Base-by-base conservation (phyloP, 108 stramenopile species). In the Fragilariopsis cylindrus region DNA sequence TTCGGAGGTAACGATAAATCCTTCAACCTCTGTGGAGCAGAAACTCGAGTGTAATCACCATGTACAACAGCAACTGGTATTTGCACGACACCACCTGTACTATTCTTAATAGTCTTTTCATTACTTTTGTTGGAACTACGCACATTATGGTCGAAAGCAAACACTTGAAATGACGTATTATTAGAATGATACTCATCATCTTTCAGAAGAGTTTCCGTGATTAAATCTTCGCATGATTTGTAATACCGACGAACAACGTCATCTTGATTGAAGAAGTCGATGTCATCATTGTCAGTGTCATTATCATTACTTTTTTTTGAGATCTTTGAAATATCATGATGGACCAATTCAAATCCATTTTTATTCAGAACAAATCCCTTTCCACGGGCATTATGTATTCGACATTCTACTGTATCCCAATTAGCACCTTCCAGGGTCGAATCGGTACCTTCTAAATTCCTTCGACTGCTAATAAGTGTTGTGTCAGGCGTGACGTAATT, bases 91-190 rank as follows among this genome's bases (percentile, higher is more conserved):
- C 58, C 44, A 43, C 57, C 80, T 3, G 45, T 55, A 18, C 67
- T 54, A 50, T 72, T 66, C 56, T 79, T 76, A 30, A 30, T 30
- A 30, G 30, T 30, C 30, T 30, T 30, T 30, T 30, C 30, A 30
- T 30, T 1, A 30, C 30, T 30, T 2, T 30, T 30, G 30, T 30
- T 30, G 15, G 18, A 72, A 19, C 78, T 81, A 57, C 86, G 57
- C 2, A 89, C 82, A 68, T 88, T 88, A 81, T 88, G 87, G 73
- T 88, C 87, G 74, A 88, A 88, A 1, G 87, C 84, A 18, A 58
- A 60, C 5, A 85, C 80, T 30, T 30, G 30, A 30, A 30, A 30
- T 30, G 30, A 30, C 30, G 30, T 30, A 30, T 2, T 30, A 30
- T 2, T 30, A 30, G 30, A 30, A 30, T 30, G 30, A 30, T 30